Conservation (phyloP, 192 early-diverging fungal genomes). For the Funneliformis geosporum region DNA sequence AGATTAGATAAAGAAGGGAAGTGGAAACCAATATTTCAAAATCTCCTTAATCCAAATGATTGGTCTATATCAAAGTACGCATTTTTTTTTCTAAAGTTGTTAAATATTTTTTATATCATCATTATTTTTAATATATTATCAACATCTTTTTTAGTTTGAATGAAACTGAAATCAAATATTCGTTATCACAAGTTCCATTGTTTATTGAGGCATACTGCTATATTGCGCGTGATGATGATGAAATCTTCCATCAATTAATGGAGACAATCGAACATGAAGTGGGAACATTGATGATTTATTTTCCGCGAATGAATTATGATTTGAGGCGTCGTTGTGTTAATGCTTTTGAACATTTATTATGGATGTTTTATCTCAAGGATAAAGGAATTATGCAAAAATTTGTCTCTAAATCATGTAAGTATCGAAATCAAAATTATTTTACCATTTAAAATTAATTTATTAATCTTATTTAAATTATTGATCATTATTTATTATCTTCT, state of each 20-base stretch:
- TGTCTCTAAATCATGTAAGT: conserved; percentile 49
- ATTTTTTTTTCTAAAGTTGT: not conserved
- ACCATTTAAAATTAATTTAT: not conserved
- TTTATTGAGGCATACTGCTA: conserved; percentile 65
- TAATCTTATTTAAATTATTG: not conserved
- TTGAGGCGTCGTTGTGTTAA: conserved; percentile 48
- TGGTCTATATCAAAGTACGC: conserved; percentile 60
- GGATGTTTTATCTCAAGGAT: conserved; percentile 52
- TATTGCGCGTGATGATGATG: conserved; percentile 52
- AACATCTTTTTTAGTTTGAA: conserved; percentile 38
- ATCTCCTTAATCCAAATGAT: conserved; percentile 51
- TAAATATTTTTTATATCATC: not conserved
- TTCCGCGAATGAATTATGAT: conserved; percentile 46
- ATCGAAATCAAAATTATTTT: not conserved
- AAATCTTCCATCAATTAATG: conserved; percentile 50
- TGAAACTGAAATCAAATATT: conserved; percentile 45
- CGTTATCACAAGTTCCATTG: conserved; percentile 51
- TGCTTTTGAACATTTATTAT: conserved; percentile 56
- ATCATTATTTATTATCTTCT: not conserved
- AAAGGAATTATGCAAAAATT: conserved; percentile 47
- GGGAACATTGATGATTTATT: conserved; percentile 50
- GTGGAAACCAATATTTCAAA: conserved; percentile 46
- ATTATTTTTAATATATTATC: conserved; percentile 6
- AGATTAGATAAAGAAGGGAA: conserved; percentile 45
- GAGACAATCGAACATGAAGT: conserved; percentile 46